These are phyloP conservation scores for Phtheirospermum japonicum DNA, from an alignment of 257 asterid genomes.

Conservation along the genomic window DNA sequence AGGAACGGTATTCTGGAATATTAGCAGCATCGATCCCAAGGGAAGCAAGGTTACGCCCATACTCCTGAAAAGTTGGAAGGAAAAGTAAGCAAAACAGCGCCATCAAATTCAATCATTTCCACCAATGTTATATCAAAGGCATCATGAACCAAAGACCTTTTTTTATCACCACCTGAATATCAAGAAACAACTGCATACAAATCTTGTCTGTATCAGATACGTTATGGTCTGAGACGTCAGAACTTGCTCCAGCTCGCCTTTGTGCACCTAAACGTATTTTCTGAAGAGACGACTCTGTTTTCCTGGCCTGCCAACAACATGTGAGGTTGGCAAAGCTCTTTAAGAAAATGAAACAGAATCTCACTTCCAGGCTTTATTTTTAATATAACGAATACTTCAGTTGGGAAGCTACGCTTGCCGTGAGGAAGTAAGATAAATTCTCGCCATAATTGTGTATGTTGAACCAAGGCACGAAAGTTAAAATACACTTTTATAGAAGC, in stretches of 20 bases:
- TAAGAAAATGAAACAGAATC: constrained; percentile 9
- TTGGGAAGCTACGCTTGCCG: background rate
- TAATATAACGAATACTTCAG: background rate
- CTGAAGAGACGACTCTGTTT: constrained; percentile 92
- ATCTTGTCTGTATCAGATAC: constrained; percentile 91
- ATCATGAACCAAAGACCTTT: background rate
- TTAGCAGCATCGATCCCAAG: constrained; percentile 77
- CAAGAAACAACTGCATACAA: constrained; percentile 94
- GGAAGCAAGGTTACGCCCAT: constrained; percentile 71
- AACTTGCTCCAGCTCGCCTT: constrained; percentile 90
- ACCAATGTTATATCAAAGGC: background rate
- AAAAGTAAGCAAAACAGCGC: background rate
- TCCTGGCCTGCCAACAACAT: constrained; percentile 62
- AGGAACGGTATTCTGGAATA: constrained; percentile 64
- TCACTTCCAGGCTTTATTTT: background rate
- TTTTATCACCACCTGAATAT: constrained; percentile 60
- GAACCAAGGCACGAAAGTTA: background rate
- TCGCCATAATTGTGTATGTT: background rate
- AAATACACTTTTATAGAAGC: background rate
- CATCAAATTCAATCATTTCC: constrained; percentile 17
- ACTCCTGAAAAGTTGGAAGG: constrained; percentile 49
- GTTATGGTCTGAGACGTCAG: constrained; percentile 79
- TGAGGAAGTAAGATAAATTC: background rate
- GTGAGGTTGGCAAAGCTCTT: constrained; percentile 19
- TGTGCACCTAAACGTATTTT: constrained; percentile 94